phyloP scores from a whole-genome alignment of 768 basidiomycete species.

The Termitomyces sp. region DNA sequence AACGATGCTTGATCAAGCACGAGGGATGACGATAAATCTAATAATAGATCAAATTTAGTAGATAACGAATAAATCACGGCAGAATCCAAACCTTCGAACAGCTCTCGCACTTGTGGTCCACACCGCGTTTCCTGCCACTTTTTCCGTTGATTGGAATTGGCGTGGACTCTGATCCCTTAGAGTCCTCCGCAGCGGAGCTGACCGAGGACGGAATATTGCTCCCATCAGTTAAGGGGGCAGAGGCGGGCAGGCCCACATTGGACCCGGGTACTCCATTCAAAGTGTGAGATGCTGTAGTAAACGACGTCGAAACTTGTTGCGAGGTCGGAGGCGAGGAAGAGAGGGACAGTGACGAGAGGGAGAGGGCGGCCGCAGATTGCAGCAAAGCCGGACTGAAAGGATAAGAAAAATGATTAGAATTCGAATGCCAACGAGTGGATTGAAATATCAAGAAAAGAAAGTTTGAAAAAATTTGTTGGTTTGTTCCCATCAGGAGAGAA shows the following conservation, averaged over 20 bases:
- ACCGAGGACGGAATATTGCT: conserved; percentile 15
- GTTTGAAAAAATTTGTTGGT: background rate
- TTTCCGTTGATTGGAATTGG: conserved; percentile 37
- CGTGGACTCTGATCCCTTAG: conserved; percentile 17
- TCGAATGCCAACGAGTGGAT: conserved; percentile 2
- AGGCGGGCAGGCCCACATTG: conserved; percentile 16
- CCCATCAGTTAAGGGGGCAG: conserved; percentile 24
- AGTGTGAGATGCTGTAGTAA: conserved; percentile 20
- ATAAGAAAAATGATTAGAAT: conserved; percentile 4
- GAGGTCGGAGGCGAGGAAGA: conserved; percentile 32
- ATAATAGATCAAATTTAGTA: conserved; percentile 4
- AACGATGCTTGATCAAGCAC: conserved; percentile 95
- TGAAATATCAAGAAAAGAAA: conserved; percentile 1
- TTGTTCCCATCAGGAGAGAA: conserved; percentile 9
- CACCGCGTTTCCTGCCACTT: conserved; percentile 73
- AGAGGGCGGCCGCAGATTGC: conserved; percentile 32
- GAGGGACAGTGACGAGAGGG: conserved; percentile 41
- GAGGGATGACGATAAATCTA: conserved; percentile 90
- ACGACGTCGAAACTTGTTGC: conserved; percentile 19
- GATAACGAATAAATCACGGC: conserved; percentile 7
- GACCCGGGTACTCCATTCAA: conserved; percentile 18
- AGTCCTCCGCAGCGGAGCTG: conserved; percentile 9
- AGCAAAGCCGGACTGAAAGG: conserved; percentile 27
- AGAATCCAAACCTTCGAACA: conserved; percentile 77
- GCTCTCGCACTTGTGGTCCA: conserved; percentile 88